Evolutionary conservation across 176 grass and related monocot species (phyloP), one percentile per base, ranked within the genome.

Genomic region (Raddia distichophylla): DNA sequence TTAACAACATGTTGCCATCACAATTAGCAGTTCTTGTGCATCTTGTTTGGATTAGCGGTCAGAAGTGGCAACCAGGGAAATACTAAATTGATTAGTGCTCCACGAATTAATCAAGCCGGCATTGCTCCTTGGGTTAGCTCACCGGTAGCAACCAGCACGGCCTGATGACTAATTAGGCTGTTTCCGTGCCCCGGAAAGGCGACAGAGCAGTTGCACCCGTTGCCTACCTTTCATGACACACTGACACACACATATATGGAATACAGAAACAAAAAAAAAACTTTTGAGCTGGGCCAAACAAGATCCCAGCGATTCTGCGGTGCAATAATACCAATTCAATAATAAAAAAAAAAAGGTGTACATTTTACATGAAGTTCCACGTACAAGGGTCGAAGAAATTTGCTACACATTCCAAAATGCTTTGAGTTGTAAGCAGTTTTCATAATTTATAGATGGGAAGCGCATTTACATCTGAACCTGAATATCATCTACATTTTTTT

Each of bases 151-250:
- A 79, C 66, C 40, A 27, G 78, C 53, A 35, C 79, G 43, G 22
- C 9, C 79, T 32, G 44, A 37, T 49, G 22, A 15, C 17, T 20
- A 27, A 27, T 27, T 60, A 57, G 18, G 27, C 9, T 10, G 44
- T 19, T 54, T 58, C 18, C 20, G 53, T 34, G 78, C 34, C 37
- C 53, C 6, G 52, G 19, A 80, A 71, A 81, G 66, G 53, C 51
- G 40, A 49, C 66, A n/a, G 44, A 10, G 68, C 67, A 82, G 79
- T 62, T 82, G 67, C 64, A 68, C 11, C 77, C 9, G 27, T 60
- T 6, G 43, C 74, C 43, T 33, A 44, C 74, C 46, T 34, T 17
- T 16, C 69, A 5, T 74, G 50, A 7, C 60, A 22, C 3, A 54
- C 14, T 54, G 13, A 6, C 3, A 33, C 10, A 13, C 20, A 61